Evolutionary conservation across 805 yeast genomes (phyloP), one percentile per base, ranked within the genome.

Genomic region (Metschnikowia lachancei): DNA sequence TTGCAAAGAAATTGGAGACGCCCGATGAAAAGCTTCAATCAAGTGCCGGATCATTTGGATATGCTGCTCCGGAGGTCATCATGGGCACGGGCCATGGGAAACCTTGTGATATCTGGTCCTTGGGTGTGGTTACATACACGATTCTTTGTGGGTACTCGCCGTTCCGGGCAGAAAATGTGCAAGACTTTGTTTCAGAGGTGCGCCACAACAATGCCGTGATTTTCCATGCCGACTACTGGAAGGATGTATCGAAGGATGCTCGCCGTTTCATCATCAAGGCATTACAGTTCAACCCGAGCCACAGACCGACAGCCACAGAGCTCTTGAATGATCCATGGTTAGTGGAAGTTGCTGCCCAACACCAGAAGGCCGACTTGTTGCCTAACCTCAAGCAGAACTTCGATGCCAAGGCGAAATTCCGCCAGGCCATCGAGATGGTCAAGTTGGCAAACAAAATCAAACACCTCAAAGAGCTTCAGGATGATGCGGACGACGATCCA

Each of bases 31-130:
- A 79, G 49, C 71, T 88, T 49, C 81, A 76, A 28, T 72, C 84
- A 18, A 83, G 87, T 35, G 96, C 96, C 0, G 98, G 98, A 1
- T 87, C 96, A 1, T 83, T 88, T 66, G 98, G 99, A 1, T 92
- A 92, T 64, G 97, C 96, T 29, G 98, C 98, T 0, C 99, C 99
- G 0, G 99, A 92, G 61, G 90, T 92, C 7, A 76, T 92, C 32
- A 68, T 82, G 35, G 82, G 86, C 13, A 72, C 75, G 33, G 98
- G 97, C 8, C 97, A 92, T 66, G 96, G 97, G 33, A 88, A 87
- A 59, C 92, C 97, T 1, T 92, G 97, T 67, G 99, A 92, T 64
- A 79, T 92, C 45, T 92, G 99, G 99, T 86, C 96, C 1, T 62
- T 92, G 33, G 99, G 99, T 30, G 95, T 92, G 8, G 88, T 92